phyloP scores from a whole-genome alignment of 1,284 basidiomycete species.

The Spongispora temasekensis region DNA sequence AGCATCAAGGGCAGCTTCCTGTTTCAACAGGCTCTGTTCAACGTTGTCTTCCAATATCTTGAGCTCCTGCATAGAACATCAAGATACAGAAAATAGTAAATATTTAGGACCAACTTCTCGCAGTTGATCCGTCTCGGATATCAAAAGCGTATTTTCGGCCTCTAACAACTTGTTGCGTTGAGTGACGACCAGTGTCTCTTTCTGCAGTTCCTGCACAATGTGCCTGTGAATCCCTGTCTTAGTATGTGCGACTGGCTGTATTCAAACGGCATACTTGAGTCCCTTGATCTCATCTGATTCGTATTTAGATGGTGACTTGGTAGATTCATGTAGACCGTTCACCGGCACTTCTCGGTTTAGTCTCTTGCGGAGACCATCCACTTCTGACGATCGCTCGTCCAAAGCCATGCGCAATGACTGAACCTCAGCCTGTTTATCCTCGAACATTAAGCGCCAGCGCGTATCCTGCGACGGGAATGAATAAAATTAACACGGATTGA shows the following conservation, averaged over 20 bases:
- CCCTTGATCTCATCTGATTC: constrained; percentile 70
- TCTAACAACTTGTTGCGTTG: constrained; percentile 73
- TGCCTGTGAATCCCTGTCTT: constrained; percentile 50
- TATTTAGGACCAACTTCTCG: constrained; percentile 53
- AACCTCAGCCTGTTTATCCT: constrained; percentile 41
- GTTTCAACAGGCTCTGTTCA: constrained; percentile 59
- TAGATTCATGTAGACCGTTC: constrained; percentile 39
- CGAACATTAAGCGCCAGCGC: constrained; percentile 41
- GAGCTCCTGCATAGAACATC: constrained; percentile 52
- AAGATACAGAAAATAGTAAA: neutral
- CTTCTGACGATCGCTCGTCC: constrained; percentile 49
- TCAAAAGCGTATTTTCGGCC: constrained; percentile 73
- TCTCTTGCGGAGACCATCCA: constrained; percentile 60
- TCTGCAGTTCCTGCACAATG: constrained; percentile 85
- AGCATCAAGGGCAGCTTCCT: constrained; percentile 47
- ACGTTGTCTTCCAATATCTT: constrained; percentile 74
- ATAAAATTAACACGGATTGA: constrained; percentile 17
- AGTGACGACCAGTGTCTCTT: constrained; percentile 69
- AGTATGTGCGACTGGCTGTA: constrained; percentile 4
- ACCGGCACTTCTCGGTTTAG: constrained; percentile 56
- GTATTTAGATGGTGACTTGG: constrained; percentile 45
- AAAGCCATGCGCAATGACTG: constrained; percentile 39
- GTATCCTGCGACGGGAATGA: constrained; percentile 23
- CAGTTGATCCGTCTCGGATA: constrained; percentile 76
- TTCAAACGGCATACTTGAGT: constrained; percentile 58